Base-by-base conservation (phyloP, 768 basidiomycete genomes). In the Dioszegia hungarica region DNA sequence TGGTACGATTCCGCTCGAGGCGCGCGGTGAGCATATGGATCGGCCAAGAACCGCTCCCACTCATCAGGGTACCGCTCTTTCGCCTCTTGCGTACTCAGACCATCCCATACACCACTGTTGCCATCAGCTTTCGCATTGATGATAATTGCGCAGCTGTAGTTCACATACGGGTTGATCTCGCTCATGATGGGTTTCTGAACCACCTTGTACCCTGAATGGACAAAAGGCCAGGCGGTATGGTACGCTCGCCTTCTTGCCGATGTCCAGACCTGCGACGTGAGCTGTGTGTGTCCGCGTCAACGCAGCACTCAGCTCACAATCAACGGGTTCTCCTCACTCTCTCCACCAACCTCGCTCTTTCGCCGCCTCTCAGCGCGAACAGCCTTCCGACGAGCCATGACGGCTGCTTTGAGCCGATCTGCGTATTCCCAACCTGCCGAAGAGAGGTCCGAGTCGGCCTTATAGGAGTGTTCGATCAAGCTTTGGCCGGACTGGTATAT, bases 1-100 rank as follows among this genome's bases (percentile, higher is more conserved):
- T 99, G 95, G 73, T 99, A 99, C 68, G 90, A 94, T 77, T 99
- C 95, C 5, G 93, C 93, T 39, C 92, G 81, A 0, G 92, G 92
- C 1, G 89, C 92, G 24, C 92, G 81, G 76, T 89, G 92, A 12
- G 87, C 81, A 70, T 98, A 98, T 1, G 94, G 94, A 70, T 99
- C 94, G 66, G 86, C 86, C 43, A 88, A 79, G 79, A 94, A 93
- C 24, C 90, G 81, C 61, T 87, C 87, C 89, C 89, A 98, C 73
- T 99, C 95, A 52, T 86, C 88, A 0, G 94, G 89, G 74, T 93
- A 98, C 67, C 85, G 85, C 75, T 86, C 86, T 74, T 85, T 85
- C 19, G 90, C 92, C 70, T 94, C 86, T 62, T 90, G 88, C 0
- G 89, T 87, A 1, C 87, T 88, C 36, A 98, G 81, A 0, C 95